phyloP scores from a whole-genome alignment of 139 green algal genomes.

The Chlamydomonas sphaeroides region DNA sequence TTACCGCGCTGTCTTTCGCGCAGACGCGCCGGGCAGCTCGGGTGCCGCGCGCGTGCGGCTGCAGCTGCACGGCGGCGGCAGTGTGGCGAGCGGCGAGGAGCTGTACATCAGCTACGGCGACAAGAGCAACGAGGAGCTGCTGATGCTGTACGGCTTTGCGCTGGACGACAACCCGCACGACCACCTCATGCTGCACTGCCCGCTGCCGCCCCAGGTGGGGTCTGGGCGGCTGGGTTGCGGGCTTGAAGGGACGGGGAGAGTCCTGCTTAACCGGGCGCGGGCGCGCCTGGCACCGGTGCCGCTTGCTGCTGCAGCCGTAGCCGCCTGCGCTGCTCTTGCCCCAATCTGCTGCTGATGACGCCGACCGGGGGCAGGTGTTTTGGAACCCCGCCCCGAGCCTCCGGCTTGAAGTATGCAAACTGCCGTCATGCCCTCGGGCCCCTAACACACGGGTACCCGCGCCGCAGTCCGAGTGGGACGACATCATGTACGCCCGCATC shows the following conservation, averaged over 20 bases:
- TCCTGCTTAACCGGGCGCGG: too few species aligned
- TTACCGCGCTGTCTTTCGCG: too few species aligned
- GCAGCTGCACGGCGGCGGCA: slow-evolving; percentile 40
- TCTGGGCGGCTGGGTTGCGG: too few species aligned
- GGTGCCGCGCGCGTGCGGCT: slow-evolving; percentile 27
- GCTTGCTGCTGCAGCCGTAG: too few species aligned
- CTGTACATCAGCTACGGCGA: slow-evolving; percentile 69
- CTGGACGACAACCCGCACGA: slow-evolving; percentile 72
- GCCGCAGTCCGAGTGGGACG: slow-evolving; percentile 57
- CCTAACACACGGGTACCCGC: neutral
- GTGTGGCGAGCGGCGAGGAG: slow-evolving; percentile 58
- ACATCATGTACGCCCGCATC: slow-evolving; percentile 51
- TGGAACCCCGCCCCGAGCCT: too few species aligned
- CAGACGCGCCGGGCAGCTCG: too few species aligned
- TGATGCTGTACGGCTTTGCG: slow-evolving; percentile 87
- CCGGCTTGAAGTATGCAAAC: too few species aligned
- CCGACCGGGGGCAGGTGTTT: too few species aligned
- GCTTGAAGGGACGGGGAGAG: too few species aligned
- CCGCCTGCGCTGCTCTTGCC: too few species aligned
- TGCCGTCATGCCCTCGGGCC: neutral
- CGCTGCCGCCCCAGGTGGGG: slow-evolving; percentile 58
- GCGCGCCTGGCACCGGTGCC: too few species aligned
- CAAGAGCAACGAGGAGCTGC: slow-evolving; percentile 86
- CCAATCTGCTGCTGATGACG: too few species aligned
- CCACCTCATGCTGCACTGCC: slow-evolving; percentile 75